Base-by-base conservation (phyloP, 2,329 filamentous ascomycete genomes). In the Bipolaris cookei region DNA sequence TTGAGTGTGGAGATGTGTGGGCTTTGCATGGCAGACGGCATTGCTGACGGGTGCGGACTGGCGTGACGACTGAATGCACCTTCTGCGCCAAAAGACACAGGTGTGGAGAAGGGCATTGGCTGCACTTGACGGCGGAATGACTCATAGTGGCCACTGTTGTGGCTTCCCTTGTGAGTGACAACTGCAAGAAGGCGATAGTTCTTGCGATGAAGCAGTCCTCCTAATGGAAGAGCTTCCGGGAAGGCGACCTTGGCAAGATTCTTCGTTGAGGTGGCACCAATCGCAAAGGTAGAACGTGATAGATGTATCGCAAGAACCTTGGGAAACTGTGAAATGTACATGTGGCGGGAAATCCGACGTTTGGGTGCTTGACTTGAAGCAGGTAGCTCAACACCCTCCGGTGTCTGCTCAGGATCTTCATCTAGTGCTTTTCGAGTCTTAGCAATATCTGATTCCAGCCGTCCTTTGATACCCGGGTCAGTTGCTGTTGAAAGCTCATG, bases 101-200 rank as follows among this genome's bases (percentile, higher is more conserved):
- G 87, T 6, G 94, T 97, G 1, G 91, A 90, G 72, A 88, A 98
- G 0, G 93, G 93, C 3, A 89, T 80, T 48, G 88, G 86, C 7
- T 91, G 79, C 56, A 91, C 89, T 76, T 98, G 95, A 35, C 95
- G 86, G 32, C 95, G 86, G 76, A 98, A 98, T 0, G 92, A 94
- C 76, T 99, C 95, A 78, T 99, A 99, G 73, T 99, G 95, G 0
- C 95, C 95, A 68, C 92, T 97, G 71, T 97, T 89, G 74, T 99
- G 95, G 61, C 91, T 96, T 35, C 95, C 95, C 70, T 96, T 96
- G 74, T 99, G 95, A 20, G 91, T 96, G 34, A 99, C 92, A 34
- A 96, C 86, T 11, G 90, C 92, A 0, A 96, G 84, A 4, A 99
- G 82, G 68, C 88, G 91, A 77, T 97, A 99, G 72, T 86, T 89